phyloP scores from a whole-genome alignment of 2,329 filamentous ascomycete genomes.

The Davidsoniella eucalypti region DNA sequence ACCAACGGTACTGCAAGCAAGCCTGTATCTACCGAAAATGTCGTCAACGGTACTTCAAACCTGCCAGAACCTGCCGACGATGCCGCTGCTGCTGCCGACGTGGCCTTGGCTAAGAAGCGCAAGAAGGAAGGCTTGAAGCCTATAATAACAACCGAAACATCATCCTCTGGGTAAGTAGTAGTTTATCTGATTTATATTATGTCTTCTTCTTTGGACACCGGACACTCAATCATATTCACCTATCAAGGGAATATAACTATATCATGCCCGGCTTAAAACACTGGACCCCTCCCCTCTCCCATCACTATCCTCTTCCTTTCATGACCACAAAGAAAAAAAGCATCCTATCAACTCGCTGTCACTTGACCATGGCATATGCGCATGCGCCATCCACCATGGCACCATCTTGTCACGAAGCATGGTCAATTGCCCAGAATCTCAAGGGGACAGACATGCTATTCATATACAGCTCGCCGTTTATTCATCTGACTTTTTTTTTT shows the following conservation, averaged over 20 bases:
- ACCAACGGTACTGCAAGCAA: background rate
- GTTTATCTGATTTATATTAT: background rate
- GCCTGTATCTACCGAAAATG: background rate
- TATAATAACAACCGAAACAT: constrained; percentile 3
- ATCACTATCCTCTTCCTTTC: no score
- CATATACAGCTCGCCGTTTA: no score
- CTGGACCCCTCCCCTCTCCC: no score
- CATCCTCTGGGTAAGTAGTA: background rate
- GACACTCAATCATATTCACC: no score
- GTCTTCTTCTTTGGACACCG: no score
- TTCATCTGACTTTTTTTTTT: no score
- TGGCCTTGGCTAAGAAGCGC: constrained; percentile 4
- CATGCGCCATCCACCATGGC: background rate
- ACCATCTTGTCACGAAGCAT: no score
- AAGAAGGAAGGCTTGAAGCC: constrained; percentile 8
- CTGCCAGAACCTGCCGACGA: background rate
- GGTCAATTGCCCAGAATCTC: no score
- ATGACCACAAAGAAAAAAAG: no score
- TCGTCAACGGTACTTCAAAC: background rate
- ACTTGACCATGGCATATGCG: background rate
- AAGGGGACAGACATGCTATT: no score
- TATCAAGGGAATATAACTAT: no score
- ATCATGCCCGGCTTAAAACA: no score
- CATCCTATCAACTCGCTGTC: background rate
- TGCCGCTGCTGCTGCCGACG: constrained; percentile 1